Evolutionary conservation across 1,284 basidiomycete species (phyloP).

Genomic region (Leucoagaricus sp.): DNA sequence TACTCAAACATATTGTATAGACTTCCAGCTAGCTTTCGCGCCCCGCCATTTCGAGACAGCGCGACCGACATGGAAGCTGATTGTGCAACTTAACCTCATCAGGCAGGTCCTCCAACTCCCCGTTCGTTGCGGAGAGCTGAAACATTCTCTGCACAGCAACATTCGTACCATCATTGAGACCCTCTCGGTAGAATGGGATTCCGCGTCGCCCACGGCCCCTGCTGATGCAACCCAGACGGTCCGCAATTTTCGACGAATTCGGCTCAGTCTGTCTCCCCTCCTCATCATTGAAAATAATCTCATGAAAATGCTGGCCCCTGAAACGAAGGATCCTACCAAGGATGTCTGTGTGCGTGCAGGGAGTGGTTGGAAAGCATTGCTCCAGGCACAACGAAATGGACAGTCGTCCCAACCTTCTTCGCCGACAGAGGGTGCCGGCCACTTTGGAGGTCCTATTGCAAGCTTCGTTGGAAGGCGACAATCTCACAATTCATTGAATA

Average conservation of each 20-base stretch:
- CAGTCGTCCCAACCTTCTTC: neutral
- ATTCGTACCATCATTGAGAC: conserved; percentile 53
- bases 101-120: conserved; percentile 36
- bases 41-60: conserved; percentile 61
- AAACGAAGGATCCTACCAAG: conserved; percentile 26
- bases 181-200: conserved; percentile 50
- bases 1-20: conserved; percentile 31
- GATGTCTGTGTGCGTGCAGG: conserved; percentile 61
- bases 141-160: conserved; percentile 36
- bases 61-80: conserved; percentile 57
- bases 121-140: neutral
- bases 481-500: conserved; percentile 26
- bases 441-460: neutral
- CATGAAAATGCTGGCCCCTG: conserved; percentile 43
- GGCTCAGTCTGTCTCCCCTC: conserved; percentile 58
- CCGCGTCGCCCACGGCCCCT: conserved; percentile 26
- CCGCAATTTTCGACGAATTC: conserved; percentile 43
- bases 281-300: conserved; percentile 59
- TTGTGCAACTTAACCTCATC: conserved; percentile 71
- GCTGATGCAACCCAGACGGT: conserved; percentile 21
- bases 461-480: conserved; percentile 24
- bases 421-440: neutral
- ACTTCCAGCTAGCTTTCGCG: conserved; percentile 68
- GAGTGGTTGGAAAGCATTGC: conserved; percentile 53
- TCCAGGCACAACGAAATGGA: conserved; percentile 18